Evolutionary conservation across 192 early-diverging fungal genomes (phyloP).

Genomic region (Coemansia sp.): DNA sequence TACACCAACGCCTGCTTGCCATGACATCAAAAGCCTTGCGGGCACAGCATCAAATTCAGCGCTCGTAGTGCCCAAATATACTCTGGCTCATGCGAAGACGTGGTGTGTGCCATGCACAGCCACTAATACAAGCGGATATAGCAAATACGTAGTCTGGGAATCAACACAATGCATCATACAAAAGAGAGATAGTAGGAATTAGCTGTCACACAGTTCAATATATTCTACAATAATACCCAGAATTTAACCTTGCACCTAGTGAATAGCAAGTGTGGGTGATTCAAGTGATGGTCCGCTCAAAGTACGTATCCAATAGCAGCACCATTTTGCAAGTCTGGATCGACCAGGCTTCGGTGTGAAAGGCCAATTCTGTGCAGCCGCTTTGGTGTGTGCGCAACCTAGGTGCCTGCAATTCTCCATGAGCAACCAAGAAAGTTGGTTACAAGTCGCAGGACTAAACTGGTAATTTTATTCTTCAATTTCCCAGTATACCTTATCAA

Average conservation of each 20-base stretch:
- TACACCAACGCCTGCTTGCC: slow-evolving; percentile 23
- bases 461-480: background rate
- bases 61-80: background rate
- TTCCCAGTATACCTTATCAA: too few relatives aligned
- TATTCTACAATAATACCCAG: too few relatives aligned
- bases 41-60: slow-evolving; percentile 25
- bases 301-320: slow-evolving; percentile 59
- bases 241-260: too few relatives aligned
- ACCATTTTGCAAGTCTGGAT: slow-evolving; percentile 70
- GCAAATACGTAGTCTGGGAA: too few relatives aligned
- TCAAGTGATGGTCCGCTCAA: slow-evolving; percentile 20
- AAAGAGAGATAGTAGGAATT: too few relatives aligned
- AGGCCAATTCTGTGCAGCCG: slow-evolving; percentile 65
- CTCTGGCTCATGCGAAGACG: too few relatives aligned
- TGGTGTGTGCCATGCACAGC: too few relatives aligned
- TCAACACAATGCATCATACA: too few relatives aligned
- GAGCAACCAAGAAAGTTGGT: background rate
- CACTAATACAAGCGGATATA: too few relatives aligned
- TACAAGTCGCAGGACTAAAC: background rate
- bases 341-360: slow-evolving; percentile 56
- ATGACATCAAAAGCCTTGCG: slow-evolving; percentile 10
- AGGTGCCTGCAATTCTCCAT: slow-evolving; percentile 47
- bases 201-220: too few relatives aligned
- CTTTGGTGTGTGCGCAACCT: slow-evolving; percentile 69
- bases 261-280: too few relatives aligned